Conservation (phyloP, 202 grass and related monocot species). For the Saccharum hybrid region DNA sequence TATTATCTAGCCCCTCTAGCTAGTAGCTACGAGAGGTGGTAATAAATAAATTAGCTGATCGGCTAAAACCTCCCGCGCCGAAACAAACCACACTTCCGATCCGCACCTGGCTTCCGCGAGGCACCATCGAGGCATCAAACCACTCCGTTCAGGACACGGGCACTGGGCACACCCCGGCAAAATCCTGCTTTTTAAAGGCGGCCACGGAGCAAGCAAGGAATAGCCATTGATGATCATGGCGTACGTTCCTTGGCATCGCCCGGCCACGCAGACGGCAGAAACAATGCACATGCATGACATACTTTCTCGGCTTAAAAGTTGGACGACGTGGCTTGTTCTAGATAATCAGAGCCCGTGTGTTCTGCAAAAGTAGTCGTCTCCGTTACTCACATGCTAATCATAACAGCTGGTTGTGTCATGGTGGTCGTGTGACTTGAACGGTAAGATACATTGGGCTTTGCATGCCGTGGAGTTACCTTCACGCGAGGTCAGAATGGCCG, state of each 20-base stretch:
- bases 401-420: neutral
- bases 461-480: conserved; percentile 22
- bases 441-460: neutral
- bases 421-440: neutral
- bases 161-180: too few relatives aligned
- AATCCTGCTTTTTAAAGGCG: neutral
- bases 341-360: neutral
- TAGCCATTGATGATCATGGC: conserved; percentile 10
- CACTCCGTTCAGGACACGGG: too few relatives aligned
- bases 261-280: neutral
- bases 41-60: too few relatives aligned
- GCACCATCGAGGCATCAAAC: too few relatives aligned
- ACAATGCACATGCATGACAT: neutral
- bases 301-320: neutral
- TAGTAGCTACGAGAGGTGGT: too few relatives aligned
- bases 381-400: neutral
- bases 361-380: neutral
- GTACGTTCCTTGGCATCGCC: neutral
- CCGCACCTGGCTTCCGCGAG: too few relatives aligned
- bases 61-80: too few relatives aligned
- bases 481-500: neutral
- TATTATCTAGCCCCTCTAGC: too few relatives aligned
- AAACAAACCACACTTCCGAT: too few relatives aligned
- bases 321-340: neutral
- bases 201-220: conserved; percentile 11